These are phyloP conservation scores for Physocladia obscura DNA, from an alignment of 192 early-diverging fungal genomes.

Conservation along the genomic window DNA sequence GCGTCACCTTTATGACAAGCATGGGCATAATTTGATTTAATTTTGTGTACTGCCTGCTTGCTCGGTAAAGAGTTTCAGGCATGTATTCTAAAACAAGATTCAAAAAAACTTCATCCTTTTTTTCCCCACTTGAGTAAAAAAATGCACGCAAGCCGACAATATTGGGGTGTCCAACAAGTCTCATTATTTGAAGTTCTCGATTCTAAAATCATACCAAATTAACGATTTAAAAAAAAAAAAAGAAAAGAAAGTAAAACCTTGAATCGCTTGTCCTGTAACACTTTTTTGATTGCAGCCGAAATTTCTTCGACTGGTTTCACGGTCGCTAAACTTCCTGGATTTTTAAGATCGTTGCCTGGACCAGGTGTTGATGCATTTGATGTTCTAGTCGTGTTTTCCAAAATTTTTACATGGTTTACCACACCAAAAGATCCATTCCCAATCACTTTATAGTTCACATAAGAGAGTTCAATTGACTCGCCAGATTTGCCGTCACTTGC, in stretches of 20 bases:
- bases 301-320: constrained; percentile 52
- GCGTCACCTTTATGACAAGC: constrained; percentile 76
- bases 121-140: constrained; percentile 94
- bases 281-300: constrained; percentile 96
- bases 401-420: constrained; percentile 89
- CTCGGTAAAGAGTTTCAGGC: constrained; percentile 95
- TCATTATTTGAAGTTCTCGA: constrained; percentile 92
- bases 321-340: not conserved
- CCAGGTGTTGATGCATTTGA: not conserved
- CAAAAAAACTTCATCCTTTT: constrained; percentile 92
- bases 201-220: constrained; percentile 55
- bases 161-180: constrained; percentile 87
- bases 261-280: constrained; percentile 97
- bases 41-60: constrained; percentile 86
- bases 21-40: constrained; percentile 92
- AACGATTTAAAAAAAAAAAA: not conserved
- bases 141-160: constrained; percentile 86
- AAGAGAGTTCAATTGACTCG: constrained; percentile 81
- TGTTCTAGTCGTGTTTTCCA: not conserved
- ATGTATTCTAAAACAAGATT: constrained; percentile 95
- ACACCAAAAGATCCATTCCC: constrained; percentile 99
- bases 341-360: not conserved
- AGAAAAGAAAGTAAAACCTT: constrained; percentile 61
- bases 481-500: constrained; percentile 87
- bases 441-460: constrained; percentile 89